A percentile compares a stretch with the other conserved stretches of the same genome.
Evolutionary conservation across 1,284 basidiomycete species (phyloP).

Genomic region (Somion occarium): DNA sequence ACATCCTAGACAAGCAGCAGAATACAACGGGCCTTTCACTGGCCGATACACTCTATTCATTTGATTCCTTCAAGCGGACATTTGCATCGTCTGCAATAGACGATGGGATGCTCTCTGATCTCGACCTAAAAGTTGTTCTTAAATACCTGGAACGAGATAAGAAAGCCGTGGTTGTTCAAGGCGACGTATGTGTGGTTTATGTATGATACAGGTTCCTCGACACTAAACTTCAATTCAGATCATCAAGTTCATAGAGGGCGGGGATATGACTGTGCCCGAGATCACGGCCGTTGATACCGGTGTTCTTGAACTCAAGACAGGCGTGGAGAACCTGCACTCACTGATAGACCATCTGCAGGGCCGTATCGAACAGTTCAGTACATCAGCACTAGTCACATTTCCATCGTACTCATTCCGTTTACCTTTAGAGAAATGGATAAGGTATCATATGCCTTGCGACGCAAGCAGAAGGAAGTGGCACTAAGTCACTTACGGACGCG

Average conservation of each 20-base stretch:
- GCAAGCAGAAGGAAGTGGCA: slow-evolving; percentile 71
- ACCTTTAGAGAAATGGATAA: slow-evolving; percentile 57
- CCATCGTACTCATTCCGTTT: background rate
- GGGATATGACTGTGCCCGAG: slow-evolving; percentile 30
- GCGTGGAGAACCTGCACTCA: slow-evolving; percentile 55
- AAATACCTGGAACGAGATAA: slow-evolving; percentile 79
- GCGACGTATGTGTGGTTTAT: slow-evolving; percentile 46
- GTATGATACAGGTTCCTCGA: background rate
- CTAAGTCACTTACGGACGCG: slow-evolving; percentile 73
- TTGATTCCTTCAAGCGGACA: slow-evolving; percentile 54
- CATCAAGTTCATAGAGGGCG: slow-evolving; percentile 63
- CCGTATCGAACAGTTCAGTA: slow-evolving; percentile 62
- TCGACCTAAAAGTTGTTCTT: slow-evolving; percentile 68
- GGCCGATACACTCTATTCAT: slow-evolving; percentile 60
- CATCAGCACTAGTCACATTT: background rate
- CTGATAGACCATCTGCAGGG: slow-evolving; percentile 65
- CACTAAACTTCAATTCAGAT: slow-evolving; percentile 37
- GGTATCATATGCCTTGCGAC: slow-evolving; percentile 58
- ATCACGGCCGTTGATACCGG: slow-evolving; percentile 70
- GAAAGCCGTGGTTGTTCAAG: slow-evolving; percentile 53
- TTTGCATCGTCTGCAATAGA: slow-evolving; percentile 49
- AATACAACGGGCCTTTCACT: slow-evolving; percentile 44
- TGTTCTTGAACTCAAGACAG: slow-evolving; percentile 71
- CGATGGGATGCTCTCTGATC: slow-evolving; percentile 43
- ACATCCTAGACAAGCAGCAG: slow-evolving; percentile 47